Base-by-base conservation (phyloP, 2,329 filamentous ascomycete genomes). In the Bretziella fagacearum region DNA sequence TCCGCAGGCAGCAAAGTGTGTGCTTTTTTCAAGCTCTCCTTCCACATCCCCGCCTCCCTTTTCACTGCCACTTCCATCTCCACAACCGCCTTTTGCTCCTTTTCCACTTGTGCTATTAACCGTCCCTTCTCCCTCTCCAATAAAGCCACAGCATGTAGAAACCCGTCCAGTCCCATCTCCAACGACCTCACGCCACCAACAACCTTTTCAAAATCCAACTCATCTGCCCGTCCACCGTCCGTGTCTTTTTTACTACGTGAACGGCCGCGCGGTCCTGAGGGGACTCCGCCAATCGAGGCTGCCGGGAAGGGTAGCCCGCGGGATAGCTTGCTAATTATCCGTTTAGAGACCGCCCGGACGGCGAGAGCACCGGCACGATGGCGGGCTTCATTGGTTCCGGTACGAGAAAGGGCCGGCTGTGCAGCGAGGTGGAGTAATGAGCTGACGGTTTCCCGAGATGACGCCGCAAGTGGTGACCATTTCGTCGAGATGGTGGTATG, bases 231-330 rank as follows among this genome's bases (percentile, higher is more conserved):
- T 13, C 67, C 63, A 6, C 63, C 66, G 18, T 63, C 59, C 20
- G 55, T 56, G 17, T 47, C 40, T 30, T 42, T 47, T 7, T 11
- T 55, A 59, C n/a, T 56, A 20, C n/a, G 56, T 59, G 15, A 56
- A 56, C 25, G 54, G 33, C 46, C 44, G 18, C 23, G 15, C 48
- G 52, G 41, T 27, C 39, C 42, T 13, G 23, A 32, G 15, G 52
- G 52, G 8, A 32, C 36, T 13, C 42, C 22, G 11, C 46, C 45
- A 42, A 57, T 54, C 1, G 61, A 57, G 2, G 70, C 65, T 0
- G 73, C 74, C 1, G 80, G 80, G 56, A 84, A 82, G n/a, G 77
- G 77, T 44, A 81, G 65, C 8, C 73, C 74, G 27, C 68, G 69
- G 13, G 65, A 60, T 4, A 84, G 62, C 55, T 77, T 79, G 41